A percentile compares a stretch with the other conserved stretches of the same genome.
These are phyloP conservation scores for Solanum pimpinellifolium DNA, from an alignment of 257 asterid genomes.

Conservation along the genomic window DNA sequence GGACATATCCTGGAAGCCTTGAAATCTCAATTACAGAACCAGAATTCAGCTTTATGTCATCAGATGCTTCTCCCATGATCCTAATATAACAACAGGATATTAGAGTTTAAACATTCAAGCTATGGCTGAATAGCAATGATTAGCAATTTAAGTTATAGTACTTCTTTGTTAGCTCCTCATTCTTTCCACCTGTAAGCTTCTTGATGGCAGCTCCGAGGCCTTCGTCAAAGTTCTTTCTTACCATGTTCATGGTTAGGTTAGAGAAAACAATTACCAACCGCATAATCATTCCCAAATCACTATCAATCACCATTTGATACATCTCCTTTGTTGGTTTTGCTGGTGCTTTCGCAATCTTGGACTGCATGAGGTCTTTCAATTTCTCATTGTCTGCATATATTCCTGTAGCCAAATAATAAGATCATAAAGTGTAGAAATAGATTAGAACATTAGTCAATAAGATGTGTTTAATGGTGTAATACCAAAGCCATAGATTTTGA, in stretches of 20 bases:
- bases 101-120: not conserved
- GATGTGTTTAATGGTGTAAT: not conserved
- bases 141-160: slow-evolving; percentile 1
- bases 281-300: slow-evolving; percentile 46
- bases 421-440: not conserved
- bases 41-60: slow-evolving; percentile 50
- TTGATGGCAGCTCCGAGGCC: slow-evolving; percentile 63
- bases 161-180: slow-evolving; percentile 55
- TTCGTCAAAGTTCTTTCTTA: slow-evolving; percentile 53
- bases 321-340: slow-evolving; percentile 58
- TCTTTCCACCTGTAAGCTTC: slow-evolving; percentile 66
- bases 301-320: slow-evolving; percentile 52
- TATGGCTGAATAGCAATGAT: too few relatives aligned
- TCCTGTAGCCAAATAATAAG: slow-evolving; percentile 27
- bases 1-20: slow-evolving; percentile 62
- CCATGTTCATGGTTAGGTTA: slow-evolving; percentile 66
- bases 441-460: not conserved
- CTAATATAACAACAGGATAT: slow-evolving; percentile 20
- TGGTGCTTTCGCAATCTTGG: slow-evolving; percentile 45
- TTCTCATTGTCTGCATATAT: slow-evolving; percentile 54
- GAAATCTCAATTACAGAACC: slow-evolving; percentile 71
- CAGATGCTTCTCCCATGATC: slow-evolving; percentile 68
- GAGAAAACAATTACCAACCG: slow-evolving; percentile 56
- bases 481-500: slow-evolving; percentile 67
- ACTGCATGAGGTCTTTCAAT: slow-evolving; percentile 29